Base-by-base conservation (phyloP, 257 asterid species). In the Solanum ossicruentum region DNA sequence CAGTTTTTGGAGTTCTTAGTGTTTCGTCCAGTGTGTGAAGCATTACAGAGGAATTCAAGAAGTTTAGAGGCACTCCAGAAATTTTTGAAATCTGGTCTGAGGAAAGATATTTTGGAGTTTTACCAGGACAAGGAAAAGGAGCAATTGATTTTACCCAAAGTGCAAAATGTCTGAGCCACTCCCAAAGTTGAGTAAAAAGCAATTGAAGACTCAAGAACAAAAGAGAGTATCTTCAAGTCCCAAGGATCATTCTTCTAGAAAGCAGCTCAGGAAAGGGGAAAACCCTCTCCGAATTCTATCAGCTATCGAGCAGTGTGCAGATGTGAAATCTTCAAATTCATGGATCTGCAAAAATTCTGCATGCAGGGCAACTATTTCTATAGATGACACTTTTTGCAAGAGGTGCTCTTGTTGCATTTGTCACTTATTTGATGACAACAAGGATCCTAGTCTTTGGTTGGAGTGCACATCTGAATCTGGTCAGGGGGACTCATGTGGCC, bases 391-490 rank as follows among this genome's bases (percentile, higher is more conserved):
- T 77, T 95, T 95, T 86, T 93, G 98, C 91, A 95, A 89, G 92
- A 92, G 98, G 90, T 95, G 98, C 89, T 93, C 98, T 71, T 95
- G 98, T 87, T 95, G 98, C 88, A 93, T 94, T 67, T 95, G 97
- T 81, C 97, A 93, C 91, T 87, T 90, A 81, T 95, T 93, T 87
- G 98, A 94, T 86, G 98, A 93, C 87, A 93, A 93, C 89, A 93
- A 95, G 91, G 98, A 95, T 92, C 98, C 96, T 18, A 95, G 98
- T 89, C 96, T 95, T 88, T 95, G 98, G 98, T 84, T 94, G 89
- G 94, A 92, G 86, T 95, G 98, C 90, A 84, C 90, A 23, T 92
- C 97, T 82, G 96, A 93, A 89, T 87, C 96, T 82, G 92, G 93
- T 81, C 87, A 77, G 72, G 95, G 93, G 67, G 96, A 94, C 71